Conservation (phyloP, 495 filamentous ascomycete genomes). For the Bryoglossum gracile region DNA sequence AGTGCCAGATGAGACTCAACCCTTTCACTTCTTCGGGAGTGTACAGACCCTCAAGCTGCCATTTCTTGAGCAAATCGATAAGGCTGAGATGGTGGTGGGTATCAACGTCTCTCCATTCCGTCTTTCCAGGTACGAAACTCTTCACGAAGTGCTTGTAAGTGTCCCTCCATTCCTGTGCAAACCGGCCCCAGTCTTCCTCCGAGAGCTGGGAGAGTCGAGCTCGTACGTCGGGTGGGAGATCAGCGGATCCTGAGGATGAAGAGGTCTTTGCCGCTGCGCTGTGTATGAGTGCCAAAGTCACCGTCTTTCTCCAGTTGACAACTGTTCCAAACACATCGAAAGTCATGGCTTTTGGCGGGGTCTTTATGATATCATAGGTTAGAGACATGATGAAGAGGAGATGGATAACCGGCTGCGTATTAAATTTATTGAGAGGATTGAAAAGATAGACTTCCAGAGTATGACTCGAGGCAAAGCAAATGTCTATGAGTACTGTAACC, state of each 20-base stretch:
- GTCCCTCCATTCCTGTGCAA: slow-evolving; percentile 62
- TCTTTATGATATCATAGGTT: slow-evolving; percentile 9
- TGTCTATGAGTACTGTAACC: no score
- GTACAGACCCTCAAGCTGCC: slow-evolving; percentile 52
- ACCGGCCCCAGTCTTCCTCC: slow-evolving; percentile 47
- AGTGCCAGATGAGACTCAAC: slow-evolving; percentile 62
- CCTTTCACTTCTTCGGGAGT: slow-evolving; percentile 45
- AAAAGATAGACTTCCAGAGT: no score
- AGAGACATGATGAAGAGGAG: not conserved
- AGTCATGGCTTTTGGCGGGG: slow-evolving; percentile 36
- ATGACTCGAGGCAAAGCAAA: no score
- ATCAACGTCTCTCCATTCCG: slow-evolving; percentile 50
- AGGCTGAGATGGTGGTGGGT: slow-evolving; percentile 61
- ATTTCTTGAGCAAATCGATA: slow-evolving; percentile 44
- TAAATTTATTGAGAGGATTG: no score
- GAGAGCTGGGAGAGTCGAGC: slow-evolving; percentile 43
- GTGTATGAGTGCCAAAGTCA: slow-evolving; percentile 47
- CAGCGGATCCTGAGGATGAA: slow-evolving; percentile 25
- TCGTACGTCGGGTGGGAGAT: slow-evolving; percentile 40
- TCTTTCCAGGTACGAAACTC: slow-evolving; percentile 41
- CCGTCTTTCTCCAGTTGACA: slow-evolving; percentile 61
- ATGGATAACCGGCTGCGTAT: no score
- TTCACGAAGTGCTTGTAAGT: slow-evolving; percentile 55
- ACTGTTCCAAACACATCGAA: slow-evolving; percentile 70
- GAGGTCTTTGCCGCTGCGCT: slow-evolving; percentile 36